Evolutionary conservation across 495 filamentous ascomycete species (phyloP), one percentile per base, ranked within the genome.

Genomic region (Cercophora samala): DNA sequence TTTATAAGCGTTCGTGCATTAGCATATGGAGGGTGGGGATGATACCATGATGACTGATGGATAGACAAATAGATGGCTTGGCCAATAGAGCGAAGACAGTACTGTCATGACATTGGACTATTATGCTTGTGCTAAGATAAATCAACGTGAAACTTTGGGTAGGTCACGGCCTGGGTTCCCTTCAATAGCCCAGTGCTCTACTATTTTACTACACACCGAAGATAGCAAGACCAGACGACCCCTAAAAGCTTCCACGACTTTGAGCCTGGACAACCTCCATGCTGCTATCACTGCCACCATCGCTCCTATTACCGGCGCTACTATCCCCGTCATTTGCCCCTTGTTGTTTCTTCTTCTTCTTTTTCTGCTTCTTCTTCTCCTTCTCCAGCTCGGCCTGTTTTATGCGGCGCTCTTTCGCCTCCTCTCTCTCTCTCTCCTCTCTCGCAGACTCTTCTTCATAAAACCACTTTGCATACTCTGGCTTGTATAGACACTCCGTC

Each of bases 1-100:
- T 64, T 63, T 56, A 46, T 67, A 32, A 6, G 19, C 15, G 55
- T 52, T 62, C 24, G 17, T 4, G 58, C 25, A 26, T 58, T n/a
- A 52, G 59, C 29, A 65, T 25, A 63, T 65, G 11, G 9, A 60
- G 26, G 22, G 17, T 37, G 18, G 22, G 58, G n/a, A 8, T 64
- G 53, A 22, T 61, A 23, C 21, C 58, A 60, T 56, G 17, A 56
- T 22, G 54, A 55, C 60, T 59, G 46, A 26, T 32, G 51, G 52
- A 25, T 37, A 55, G 46, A 58, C 24, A 68, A 68, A 46, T 46
- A 46, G 37, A 46, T 46, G 37, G 37, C 37, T 46, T 46, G 15
- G 37, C 37, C 37, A 46, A 46, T 18, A 46, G 37, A 46, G 37
- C 37, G 37, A 46, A 46, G 19, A 58, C 54, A 58, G 54, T 58